These are phyloP conservation scores for Ascochyta clinopodiicola DNA, from an alignment of 2,329 filamentous ascomycete genomes.

Conservation along the genomic window DNA sequence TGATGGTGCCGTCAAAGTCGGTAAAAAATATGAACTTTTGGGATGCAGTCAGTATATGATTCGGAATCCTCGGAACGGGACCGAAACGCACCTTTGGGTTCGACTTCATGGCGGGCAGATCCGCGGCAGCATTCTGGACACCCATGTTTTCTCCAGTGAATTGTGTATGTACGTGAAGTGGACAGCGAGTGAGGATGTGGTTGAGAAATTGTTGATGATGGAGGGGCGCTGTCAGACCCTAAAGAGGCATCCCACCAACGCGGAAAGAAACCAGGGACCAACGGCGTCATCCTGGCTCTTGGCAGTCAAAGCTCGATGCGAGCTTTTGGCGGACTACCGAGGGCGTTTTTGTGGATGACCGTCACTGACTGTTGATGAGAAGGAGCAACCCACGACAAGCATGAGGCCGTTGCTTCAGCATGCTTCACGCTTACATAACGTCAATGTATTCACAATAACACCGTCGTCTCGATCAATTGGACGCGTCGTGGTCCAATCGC, in stretches of 20 bases:
- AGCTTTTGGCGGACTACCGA: slow-evolving; percentile 27
- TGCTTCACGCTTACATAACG: slow-evolving; percentile 45
- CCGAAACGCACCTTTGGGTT: slow-evolving; percentile 63
- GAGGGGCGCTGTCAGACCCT: slow-evolving; percentile 6
- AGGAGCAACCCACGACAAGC: slow-evolving; percentile 30
- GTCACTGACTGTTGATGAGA: slow-evolving; percentile 33
- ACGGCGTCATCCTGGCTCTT: slow-evolving; percentile 29
- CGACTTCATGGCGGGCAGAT: slow-evolving; percentile 55
- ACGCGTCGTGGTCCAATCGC: slow-evolving; percentile 13
- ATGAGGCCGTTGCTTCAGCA: slow-evolving; percentile 52
- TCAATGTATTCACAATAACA: slow-evolving; percentile 24
- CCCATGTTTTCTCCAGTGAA: slow-evolving; percentile 37
- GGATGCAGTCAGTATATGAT: slow-evolving; percentile 20
- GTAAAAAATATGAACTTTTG: slow-evolving; percentile 91
- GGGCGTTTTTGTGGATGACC: slow-evolving; percentile 24
- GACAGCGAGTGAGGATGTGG: slow-evolving; percentile 1
- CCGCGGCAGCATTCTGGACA: slow-evolving; percentile 39
- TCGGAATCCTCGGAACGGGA: slow-evolving; percentile 2
- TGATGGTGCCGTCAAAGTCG: slow-evolving; percentile 97
- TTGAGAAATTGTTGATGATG: slow-evolving; percentile 15
- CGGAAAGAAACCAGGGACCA: slow-evolving; percentile 21
- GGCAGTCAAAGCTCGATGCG: slow-evolving; percentile 35
- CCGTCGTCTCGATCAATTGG: slow-evolving; percentile 20
- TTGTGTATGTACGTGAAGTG: slow-evolving; percentile 4
- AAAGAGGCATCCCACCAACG: slow-evolving; percentile 11